Evolutionary conservation across 2,329 filamentous ascomycete genomes (phyloP).

Genomic region (Exophiala sp.): DNA sequence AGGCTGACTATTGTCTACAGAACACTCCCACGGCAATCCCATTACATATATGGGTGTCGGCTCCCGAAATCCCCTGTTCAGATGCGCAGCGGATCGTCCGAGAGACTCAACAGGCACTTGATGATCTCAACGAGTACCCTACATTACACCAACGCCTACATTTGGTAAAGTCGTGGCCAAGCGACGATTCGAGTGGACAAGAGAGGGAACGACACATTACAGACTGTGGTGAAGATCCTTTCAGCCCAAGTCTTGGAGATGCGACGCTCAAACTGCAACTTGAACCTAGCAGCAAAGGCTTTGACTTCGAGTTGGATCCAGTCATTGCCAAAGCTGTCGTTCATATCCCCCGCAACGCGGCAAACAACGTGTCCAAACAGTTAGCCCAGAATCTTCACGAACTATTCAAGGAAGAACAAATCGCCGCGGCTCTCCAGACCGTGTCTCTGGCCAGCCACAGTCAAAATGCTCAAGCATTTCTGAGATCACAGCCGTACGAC

Average conservation of each 20-base stretch:
- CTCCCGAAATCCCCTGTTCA: constrained; percentile 56
- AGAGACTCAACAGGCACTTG: constrained; percentile 77
- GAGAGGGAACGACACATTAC: not conserved
- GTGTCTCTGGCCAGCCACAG: constrained; percentile 30
- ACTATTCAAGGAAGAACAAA: constrained; percentile 82
- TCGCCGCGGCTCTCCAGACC: constrained; percentile 64
- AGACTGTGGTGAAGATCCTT: constrained; percentile 25
- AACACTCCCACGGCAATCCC: constrained; percentile 84
- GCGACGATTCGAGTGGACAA: not conserved
- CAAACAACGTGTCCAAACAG: constrained; percentile 41
- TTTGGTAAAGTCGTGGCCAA: constrained; percentile 43
- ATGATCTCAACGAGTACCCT: constrained; percentile 79
- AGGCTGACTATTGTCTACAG: constrained; percentile 42
- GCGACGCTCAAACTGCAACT: constrained; percentile 67
- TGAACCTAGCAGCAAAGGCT: constrained; percentile 43
- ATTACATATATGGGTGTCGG: constrained; percentile 70
- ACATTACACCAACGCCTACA: constrained; percentile 74
- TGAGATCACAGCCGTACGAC: constrained; percentile 40
- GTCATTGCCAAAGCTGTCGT: constrained; percentile 14
- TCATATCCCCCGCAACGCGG: constrained; percentile 5
- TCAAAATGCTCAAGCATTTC: constrained; percentile 31
- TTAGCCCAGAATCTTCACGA: constrained; percentile 71
- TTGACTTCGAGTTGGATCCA: constrained; percentile 21
- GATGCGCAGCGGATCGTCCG: constrained; percentile 70
- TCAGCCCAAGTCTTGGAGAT: constrained; percentile 35